Base-by-base conservation (phyloP, 768 basidiomycete genomes). In the Russula sp. region DNA sequence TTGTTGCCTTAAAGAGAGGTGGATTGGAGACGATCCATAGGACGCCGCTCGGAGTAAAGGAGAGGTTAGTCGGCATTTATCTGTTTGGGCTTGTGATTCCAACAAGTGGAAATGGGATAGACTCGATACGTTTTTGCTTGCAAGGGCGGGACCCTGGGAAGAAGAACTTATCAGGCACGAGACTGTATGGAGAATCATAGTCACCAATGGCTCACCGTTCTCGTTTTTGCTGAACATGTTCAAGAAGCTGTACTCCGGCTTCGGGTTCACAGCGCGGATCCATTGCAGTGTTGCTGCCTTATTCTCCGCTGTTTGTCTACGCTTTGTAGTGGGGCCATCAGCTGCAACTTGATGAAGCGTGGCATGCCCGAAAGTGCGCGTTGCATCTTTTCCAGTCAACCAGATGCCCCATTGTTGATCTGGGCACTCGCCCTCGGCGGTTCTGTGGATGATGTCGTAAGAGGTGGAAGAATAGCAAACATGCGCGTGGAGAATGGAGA, bases 351-450 rank as follows among this genome's bases (percentile, higher is more conserved):
- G 58, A 41, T 14, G 25, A 8, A 20, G 16, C 9, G 18, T 9
- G 41, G 49, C 48, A 7, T 22, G 43, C 67, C 70, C 50, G 63
- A 90, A 29, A 97, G 72, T 5, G 86, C 92, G 48, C 79, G 81
- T 29, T 87, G 83, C 75, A 72, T 90, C 84, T 41, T 80, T 79
- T 65, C 80, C 82, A 2, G 85, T 79, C 22, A 97, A 73, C 93
- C 94, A 96, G 8, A 90, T 73, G 3, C 83, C 87, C 85, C 93
- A 94, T 55, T 81, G 79, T 63, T 87, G 84, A 5, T 89, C 88
- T 3, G 72, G 75, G 78, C 81, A 86, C 67, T 79, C 77, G 7
- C 84, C 84, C 20, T 90, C 86, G 1, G 83, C 80, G 14, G 92
- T 73, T 66, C 88, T 90, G n/a, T 61, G n/a, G 7, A 39, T 36